Evolutionary conservation across 495 filamentous ascomycete species (phyloP).

Genomic region (Xylaria intraflava): DNA sequence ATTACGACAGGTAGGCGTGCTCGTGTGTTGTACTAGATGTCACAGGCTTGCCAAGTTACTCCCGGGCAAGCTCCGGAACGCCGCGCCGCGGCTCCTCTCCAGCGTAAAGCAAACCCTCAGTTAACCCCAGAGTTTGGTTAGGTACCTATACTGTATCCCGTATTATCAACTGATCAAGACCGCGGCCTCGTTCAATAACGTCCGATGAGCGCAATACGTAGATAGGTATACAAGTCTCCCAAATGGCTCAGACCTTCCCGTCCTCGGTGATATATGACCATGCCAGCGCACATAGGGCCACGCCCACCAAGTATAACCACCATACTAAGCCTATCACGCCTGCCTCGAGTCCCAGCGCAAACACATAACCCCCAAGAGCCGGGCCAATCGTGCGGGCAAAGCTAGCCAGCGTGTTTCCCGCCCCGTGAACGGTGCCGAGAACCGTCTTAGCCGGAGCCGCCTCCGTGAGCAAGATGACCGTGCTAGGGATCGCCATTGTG

Average conservation of each 20-base stretch:
- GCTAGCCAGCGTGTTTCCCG: constrained; percentile 56
- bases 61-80: no score
- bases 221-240: neutral
- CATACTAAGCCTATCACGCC: constrained; percentile 63
- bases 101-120: no score
- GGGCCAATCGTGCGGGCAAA: constrained; percentile 60
- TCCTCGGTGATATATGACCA: constrained; percentile 23
- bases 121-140: no score
- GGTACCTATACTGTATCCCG: no score
- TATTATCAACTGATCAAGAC: no score
- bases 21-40: no score
- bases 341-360: constrained; percentile 56
- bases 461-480: constrained; percentile 65
- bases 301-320: constrained; percentile 50
- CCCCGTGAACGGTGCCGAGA: constrained; percentile 63
- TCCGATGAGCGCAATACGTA: no score
- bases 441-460: constrained; percentile 54
- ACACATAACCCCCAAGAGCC: constrained; percentile 55
- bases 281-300: constrained; percentile 22
- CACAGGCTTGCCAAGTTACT: no score
- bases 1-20: no score
- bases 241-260: neutral
- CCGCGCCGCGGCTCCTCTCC: no score
- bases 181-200: no score
- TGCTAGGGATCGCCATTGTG: constrained; percentile 63